Percentiles rank a stretch among this genome's conserved stretches.
phyloP scores from a whole-genome alignment of 495 filamentous ascomycete species.

The Aspergillus saccharolyticus region DNA sequence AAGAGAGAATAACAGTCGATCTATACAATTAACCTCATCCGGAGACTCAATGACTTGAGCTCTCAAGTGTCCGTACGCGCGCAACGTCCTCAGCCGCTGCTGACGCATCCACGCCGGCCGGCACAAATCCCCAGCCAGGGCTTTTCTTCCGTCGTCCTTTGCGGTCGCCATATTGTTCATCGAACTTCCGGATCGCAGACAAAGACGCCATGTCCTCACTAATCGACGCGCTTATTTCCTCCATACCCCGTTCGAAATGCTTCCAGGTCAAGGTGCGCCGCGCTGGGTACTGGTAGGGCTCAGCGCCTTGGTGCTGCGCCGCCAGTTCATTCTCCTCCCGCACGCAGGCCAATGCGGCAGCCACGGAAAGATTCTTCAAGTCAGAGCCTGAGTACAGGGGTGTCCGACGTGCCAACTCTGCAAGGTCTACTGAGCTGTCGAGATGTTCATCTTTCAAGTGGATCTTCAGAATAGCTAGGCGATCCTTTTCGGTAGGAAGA shows the following conservation, averaged over 20 bases:
- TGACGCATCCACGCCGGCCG: slow-evolving; percentile 22
- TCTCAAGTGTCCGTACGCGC: slow-evolving; percentile 33
- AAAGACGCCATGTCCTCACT: slow-evolving; percentile 91
- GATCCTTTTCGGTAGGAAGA: slow-evolving; percentile 71
- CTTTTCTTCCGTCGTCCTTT: slow-evolving; percentile 63
- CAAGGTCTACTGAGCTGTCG: slow-evolving; percentile 62
- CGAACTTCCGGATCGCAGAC: slow-evolving; percentile 85
- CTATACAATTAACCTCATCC: background rate
- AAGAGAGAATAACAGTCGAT: slow-evolving; percentile 4
- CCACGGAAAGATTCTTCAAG: slow-evolving; percentile 88
- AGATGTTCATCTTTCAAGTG: slow-evolving; percentile 76
- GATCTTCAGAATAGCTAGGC: slow-evolving; percentile 74
- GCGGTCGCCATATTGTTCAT: slow-evolving; percentile 92
- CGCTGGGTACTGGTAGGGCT: slow-evolving; percentile 56
- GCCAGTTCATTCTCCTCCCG: slow-evolving; percentile 71
- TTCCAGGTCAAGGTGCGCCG: slow-evolving; percentile 57
- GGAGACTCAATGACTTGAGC: slow-evolving; percentile 3
- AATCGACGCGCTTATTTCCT: slow-evolving; percentile 88
- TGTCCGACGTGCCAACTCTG: slow-evolving; percentile 66
- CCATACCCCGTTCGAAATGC: slow-evolving; percentile 82
- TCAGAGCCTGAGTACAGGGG: slow-evolving; percentile 96
- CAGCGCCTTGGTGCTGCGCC: slow-evolving; percentile 43
- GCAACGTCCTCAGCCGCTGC: slow-evolving; percentile 24
- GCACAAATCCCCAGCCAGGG: slow-evolving; percentile 40
- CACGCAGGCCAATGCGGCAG: slow-evolving; percentile 84